A percentile compares a stretch with the other conserved stretches of the same genome.
phyloP scores from a whole-genome alignment of 202 grass and related monocot species.

The Miscanthus sacchariflorus region DNA sequence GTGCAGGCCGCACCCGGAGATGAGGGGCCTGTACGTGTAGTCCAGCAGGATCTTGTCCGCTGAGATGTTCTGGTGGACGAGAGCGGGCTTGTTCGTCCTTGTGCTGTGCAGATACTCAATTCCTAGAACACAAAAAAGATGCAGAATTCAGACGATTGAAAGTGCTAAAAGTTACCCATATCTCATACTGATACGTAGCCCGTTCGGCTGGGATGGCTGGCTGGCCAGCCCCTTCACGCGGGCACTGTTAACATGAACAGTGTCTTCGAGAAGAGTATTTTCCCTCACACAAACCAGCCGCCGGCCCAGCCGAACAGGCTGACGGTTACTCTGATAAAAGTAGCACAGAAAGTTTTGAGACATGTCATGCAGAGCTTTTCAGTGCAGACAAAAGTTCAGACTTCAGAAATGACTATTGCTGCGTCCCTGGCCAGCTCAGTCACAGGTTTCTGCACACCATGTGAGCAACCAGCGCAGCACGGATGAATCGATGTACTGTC shows the following conservation, averaged over 20 bases:
- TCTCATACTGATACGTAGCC: background rate
- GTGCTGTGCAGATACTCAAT: slow-evolving; percentile 82
- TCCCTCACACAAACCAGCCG: too few species aligned
- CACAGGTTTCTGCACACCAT: slow-evolving; percentile 25
- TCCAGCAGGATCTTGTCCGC: slow-evolving; percentile 82
- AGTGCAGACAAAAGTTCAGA: slow-evolving; percentile 21
- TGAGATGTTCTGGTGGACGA: slow-evolving; percentile 89
- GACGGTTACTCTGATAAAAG: slow-evolving; percentile 7
- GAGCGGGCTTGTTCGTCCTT: slow-evolving; percentile 64
- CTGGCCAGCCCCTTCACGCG: too few species aligned
- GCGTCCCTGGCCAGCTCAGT: background rate
- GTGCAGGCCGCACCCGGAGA: slow-evolving; percentile 79
- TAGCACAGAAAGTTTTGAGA: background rate
- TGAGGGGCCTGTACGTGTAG: slow-evolving; percentile 70
- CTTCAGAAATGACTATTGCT: slow-evolving; percentile 13
- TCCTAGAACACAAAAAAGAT: slow-evolving; percentile 52
- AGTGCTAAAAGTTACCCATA: background rate
- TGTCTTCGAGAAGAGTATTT: too few species aligned
- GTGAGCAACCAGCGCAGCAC: slow-evolving; percentile 43
- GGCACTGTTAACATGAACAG: too few species aligned
- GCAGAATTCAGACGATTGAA: background rate
- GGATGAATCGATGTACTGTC: background rate
- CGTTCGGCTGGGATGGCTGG: too few species aligned
- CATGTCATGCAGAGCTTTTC: slow-evolving; percentile 5
- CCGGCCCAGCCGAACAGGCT: too few species aligned